phyloP scores from a whole-genome alignment of 352 stramenopile species.

The Globisporangium alternatum region DNA sequence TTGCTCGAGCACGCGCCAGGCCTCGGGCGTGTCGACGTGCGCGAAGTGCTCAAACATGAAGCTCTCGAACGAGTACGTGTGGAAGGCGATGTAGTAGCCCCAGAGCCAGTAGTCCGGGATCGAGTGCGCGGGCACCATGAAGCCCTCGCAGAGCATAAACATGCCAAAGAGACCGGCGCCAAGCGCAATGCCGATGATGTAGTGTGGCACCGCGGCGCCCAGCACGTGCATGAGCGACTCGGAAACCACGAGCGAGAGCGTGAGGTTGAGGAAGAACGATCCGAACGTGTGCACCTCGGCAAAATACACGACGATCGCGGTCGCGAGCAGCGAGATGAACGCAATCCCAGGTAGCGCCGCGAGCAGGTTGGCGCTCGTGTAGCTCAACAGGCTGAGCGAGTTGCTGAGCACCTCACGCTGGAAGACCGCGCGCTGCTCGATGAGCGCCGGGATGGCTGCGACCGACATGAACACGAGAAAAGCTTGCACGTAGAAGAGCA shows the following conservation, averaged over 20 bases:
- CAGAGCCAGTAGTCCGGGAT: constrained; percentile 81
- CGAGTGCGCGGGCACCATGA: constrained; percentile 62
- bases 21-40: constrained; percentile 15
- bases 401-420: constrained; percentile 78
- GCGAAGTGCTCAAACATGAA: constrained; percentile 86
- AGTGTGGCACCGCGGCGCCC: constrained; percentile 73
- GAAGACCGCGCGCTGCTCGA: constrained; percentile 84
- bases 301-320: constrained; percentile 46
- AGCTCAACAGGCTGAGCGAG: constrained; percentile 70
- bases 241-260: constrained; percentile 68
- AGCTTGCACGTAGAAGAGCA: constrained; percentile 88
- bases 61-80: constrained; percentile 83
- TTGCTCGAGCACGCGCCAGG: constrained; percentile 6
- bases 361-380: constrained; percentile 77
- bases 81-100: constrained; percentile 86
- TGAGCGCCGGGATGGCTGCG: constrained; percentile 74
- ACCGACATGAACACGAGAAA: constrained; percentile 92
- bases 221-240: constrained; percentile 84
- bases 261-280: constrained; percentile 70
- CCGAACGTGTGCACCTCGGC: constrained; percentile 55
- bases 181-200: constrained; percentile 86
- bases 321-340: constrained; percentile 59
- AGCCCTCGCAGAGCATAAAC: constrained; percentile 86
- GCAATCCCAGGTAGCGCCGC: constrained; percentile 57
- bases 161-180: constrained; percentile 81